A percentile compares a stretch with the other conserved stretches of the same genome.
Evolutionary conservation across 148 eudicot genomes (phyloP).

Genomic region (Pharnaceum exiguum): DNA sequence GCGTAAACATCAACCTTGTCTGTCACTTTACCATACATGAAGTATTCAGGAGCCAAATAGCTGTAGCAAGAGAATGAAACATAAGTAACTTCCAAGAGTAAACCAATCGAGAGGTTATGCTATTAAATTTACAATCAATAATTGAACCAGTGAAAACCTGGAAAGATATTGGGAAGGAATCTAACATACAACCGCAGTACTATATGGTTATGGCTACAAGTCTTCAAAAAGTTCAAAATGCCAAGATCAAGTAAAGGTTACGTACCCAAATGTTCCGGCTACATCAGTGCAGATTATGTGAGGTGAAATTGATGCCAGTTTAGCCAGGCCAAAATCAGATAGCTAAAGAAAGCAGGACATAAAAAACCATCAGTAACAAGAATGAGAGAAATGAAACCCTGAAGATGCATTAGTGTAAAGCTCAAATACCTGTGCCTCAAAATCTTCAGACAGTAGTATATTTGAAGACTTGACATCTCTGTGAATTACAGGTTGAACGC

Average conservation of each 20-base stretch:
- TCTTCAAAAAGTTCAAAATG: background rate
- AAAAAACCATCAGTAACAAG: conserved; percentile 13
- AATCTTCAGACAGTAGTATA: conserved; percentile 76
- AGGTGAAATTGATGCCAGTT: conserved; percentile 55
- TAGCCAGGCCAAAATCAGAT: conserved; percentile 91
- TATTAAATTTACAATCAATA: background rate
- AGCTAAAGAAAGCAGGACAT: conserved; percentile 45
- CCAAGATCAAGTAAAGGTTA: conserved; percentile 9
- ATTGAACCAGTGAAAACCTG: background rate
- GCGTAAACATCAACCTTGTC: conserved; percentile 92
- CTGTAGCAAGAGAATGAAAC: conserved; percentile 40
- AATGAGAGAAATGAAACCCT: background rate
- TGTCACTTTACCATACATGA: conserved; percentile 84
- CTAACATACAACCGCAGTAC: background rate
- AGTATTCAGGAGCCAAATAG: conserved; percentile 95
- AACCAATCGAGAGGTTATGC: background rate
- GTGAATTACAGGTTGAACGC: conserved; percentile 62
- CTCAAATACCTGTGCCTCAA: conserved; percentile 77
- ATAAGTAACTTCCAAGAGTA: background rate
- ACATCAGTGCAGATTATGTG: conserved; percentile 64
- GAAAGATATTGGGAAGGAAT: conserved; percentile 1
- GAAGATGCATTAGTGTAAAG: background rate
- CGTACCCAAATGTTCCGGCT: conserved; percentile 96
- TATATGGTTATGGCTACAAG: background rate
- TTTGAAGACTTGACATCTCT: conserved; percentile 97